Conservation (phyloP, 352 stramenopile genomes). For the Peronospora farinosa region DNA sequence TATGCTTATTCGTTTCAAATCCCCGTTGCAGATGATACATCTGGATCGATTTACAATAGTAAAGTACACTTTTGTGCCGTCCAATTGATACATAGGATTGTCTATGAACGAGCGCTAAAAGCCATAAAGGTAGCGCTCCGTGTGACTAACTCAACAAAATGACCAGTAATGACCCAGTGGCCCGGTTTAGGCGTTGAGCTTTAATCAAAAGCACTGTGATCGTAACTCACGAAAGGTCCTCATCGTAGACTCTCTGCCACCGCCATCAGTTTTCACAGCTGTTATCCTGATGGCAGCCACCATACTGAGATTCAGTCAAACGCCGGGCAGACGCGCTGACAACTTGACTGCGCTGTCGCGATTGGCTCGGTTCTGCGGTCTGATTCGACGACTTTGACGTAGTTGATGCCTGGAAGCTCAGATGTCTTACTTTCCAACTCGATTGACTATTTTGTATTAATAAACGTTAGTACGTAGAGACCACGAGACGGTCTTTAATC, state of each 20-base stretch:
- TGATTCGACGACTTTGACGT: slow-evolving; percentile 26
- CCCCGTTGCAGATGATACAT: too few relatives aligned
- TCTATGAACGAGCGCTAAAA: too few relatives aligned
- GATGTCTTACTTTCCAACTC: not conserved
- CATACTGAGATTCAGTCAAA: slow-evolving; percentile 18
- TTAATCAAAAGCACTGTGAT: not conserved
- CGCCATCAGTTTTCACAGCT: slow-evolving; percentile 15
- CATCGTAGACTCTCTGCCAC: slow-evolving; percentile 2
- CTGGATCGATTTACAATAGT: too few relatives aligned
- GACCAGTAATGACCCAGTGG: slow-evolving; percentile 6
- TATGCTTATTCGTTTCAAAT: not conserved
- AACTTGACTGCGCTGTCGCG: slow-evolving; percentile 24
- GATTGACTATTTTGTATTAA: not conserved
- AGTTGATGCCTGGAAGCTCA: not conserved
- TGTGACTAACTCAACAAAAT: slow-evolving; percentile 4
- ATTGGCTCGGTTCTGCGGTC: slow-evolving; percentile 21
- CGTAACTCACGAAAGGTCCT: not conserved
- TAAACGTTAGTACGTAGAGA: not conserved
- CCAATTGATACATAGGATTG: too few relatives aligned
- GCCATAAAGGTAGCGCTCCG: too few relatives aligned
- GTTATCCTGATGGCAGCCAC: slow-evolving; percentile 8
- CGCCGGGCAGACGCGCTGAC: slow-evolving; percentile 19
- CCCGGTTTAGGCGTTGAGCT: too few relatives aligned
- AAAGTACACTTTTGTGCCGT: too few relatives aligned
- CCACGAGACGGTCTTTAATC: not conserved